A percentile compares a stretch with the other conserved stretches of the same genome.
phyloP scores from a whole-genome alignment of 495 filamentous ascomycete genomes.

The Barbatosphaeria neglecta region DNA sequence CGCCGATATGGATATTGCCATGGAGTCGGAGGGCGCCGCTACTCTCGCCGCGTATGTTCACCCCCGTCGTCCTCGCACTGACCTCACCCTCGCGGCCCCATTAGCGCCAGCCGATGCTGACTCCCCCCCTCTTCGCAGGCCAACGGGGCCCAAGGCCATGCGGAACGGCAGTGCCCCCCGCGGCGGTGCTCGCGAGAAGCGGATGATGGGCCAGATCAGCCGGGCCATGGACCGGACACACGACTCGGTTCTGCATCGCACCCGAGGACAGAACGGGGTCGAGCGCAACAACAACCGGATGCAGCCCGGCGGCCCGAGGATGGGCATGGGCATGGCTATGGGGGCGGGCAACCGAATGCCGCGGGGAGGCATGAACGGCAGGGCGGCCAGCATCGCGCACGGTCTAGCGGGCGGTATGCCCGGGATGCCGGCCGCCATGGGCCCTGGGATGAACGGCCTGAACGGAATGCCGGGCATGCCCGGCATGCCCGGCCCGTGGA shows the following conservation, averaged over 20 bases:
- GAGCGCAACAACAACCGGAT: slow-evolving; percentile 68
- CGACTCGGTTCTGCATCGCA: slow-evolving; percentile 68
- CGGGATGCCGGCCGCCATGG: slow-evolving; percentile 24
- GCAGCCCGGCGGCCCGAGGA: slow-evolving; percentile 60
- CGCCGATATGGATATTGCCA: slow-evolving; percentile 53
- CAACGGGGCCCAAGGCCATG: slow-evolving; percentile 94
- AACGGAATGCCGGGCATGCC: slow-evolving; percentile 21
- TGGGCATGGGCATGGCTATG: slow-evolving; percentile 37
- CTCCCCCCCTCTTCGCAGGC: too few relatives aligned
- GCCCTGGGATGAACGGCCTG: slow-evolving; percentile 24
- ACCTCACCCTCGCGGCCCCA: too few relatives aligned
- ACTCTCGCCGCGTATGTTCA: slow-evolving; percentile 59
- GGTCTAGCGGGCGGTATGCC: slow-evolving; percentile 25
- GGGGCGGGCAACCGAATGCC: slow-evolving; percentile 28
- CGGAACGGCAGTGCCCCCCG: slow-evolving; percentile 46
- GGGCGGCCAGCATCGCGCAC: slow-evolving; percentile 29
- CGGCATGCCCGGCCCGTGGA: slow-evolving; percentile 14
- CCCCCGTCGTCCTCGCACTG: too few relatives aligned
- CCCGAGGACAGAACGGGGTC: slow-evolving; percentile 57
- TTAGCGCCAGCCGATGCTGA: too few relatives aligned
- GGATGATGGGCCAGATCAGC: slow-evolving; percentile 79
- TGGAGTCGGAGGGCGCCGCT: slow-evolving; percentile 17
- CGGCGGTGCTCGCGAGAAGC: slow-evolving; percentile 47
- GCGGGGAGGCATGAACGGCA: slow-evolving; percentile 28
- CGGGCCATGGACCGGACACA: slow-evolving; percentile 69